These are phyloP conservation scores for Aspergillus novoparasiticus DNA, from an alignment of 2,329 filamentous ascomycete genomes.

Conservation along the genomic window DNA sequence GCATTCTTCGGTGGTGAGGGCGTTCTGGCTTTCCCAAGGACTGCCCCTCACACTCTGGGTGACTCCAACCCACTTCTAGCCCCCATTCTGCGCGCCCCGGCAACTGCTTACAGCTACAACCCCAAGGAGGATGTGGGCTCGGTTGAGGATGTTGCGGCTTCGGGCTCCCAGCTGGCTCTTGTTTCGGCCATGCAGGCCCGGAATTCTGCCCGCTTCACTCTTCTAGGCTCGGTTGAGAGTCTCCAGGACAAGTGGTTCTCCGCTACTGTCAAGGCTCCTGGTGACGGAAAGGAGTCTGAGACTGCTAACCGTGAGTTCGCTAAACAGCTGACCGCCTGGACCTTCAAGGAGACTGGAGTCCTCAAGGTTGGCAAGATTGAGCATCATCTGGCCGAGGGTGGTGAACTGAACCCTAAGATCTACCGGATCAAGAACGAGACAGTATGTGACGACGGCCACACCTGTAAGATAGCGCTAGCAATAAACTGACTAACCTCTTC, in stretches of 20 bases:
- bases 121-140: slow-evolving; percentile 77
- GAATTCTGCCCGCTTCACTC: slow-evolving; percentile 86
- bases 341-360: slow-evolving; percentile 92
- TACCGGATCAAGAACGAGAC: slow-evolving; percentile 98
- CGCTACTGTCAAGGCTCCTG: slow-evolving; percentile 67
- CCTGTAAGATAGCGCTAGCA: slow-evolving; percentile 3
- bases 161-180: slow-evolving; percentile 79
- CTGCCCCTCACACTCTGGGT: slow-evolving; percentile 80
- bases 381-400: slow-evolving; percentile 66
- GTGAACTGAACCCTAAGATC: slow-evolving; percentile 73
- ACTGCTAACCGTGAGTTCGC: slow-evolving; percentile 85
- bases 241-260: slow-evolving; percentile 88
- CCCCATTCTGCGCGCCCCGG: slow-evolving; percentile 78
- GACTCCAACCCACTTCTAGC: slow-evolving; percentile 72
- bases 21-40: slow-evolving; percentile 77
- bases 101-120: slow-evolving; percentile 91
- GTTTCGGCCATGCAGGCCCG: slow-evolving; percentile 87
- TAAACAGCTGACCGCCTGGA: slow-evolving; percentile 85
- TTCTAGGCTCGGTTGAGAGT: slow-evolving; percentile 84
- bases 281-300: slow-evolving; percentile 58
- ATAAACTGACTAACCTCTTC: slow-evolving; percentile 29
- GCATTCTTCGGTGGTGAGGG: slow-evolving; percentile 73
- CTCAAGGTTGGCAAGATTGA: slow-evolving; percentile 80
- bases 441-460: slow-evolving; percentile 59
- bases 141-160: slow-evolving; percentile 81